Evolutionary conservation across 2,329 filamentous ascomycete species (phyloP).

Genomic region (Xylariaceae sp.): DNA sequence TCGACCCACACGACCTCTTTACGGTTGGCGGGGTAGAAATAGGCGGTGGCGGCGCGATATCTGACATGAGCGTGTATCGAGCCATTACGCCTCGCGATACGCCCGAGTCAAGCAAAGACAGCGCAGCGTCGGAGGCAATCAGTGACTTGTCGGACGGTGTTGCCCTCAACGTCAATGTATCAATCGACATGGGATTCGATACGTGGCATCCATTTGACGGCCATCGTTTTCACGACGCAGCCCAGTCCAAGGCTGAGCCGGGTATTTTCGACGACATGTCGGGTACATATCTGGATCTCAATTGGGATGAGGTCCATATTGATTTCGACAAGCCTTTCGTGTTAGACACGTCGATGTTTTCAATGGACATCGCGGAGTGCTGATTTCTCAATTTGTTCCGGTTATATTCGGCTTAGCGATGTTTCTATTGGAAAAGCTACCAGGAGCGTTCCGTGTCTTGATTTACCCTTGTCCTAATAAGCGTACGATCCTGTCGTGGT

Average conservation of each 20-base stretch:
- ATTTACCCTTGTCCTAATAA: too few relatives aligned
- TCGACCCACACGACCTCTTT: constrained; percentile 54
- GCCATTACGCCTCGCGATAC: constrained; percentile 61
- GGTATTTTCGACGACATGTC: constrained; percentile 18
- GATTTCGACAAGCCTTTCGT: constrained; percentile 54
- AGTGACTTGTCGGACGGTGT: constrained; percentile 60
- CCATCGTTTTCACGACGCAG: constrained; percentile 44
- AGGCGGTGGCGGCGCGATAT: constrained; percentile 46
- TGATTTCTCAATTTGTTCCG: neutral
- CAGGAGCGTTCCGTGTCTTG: neutral
- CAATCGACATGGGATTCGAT: constrained; percentile 36
- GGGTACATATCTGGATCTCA: constrained; percentile 27
- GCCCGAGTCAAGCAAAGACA: constrained; percentile 62
- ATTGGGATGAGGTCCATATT: constrained; percentile 49
- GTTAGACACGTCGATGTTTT: constrained; percentile 48
- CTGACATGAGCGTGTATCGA: constrained; percentile 53
- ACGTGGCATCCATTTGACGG: constrained; percentile 51
- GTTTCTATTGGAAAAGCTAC: neutral
- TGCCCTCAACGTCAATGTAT: constrained; percentile 53
- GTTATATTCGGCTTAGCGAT: neutral
- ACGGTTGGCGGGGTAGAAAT: constrained; percentile 39
- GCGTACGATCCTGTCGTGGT: too few relatives aligned
- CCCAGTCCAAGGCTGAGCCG: constrained; percentile 32
- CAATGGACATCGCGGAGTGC: constrained; percentile 35
- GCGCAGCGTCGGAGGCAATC: constrained; percentile 57